Conservation (phyloP, 2,329 filamentous ascomycete genomes). For the Sporothrix dimorphospora region DNA sequence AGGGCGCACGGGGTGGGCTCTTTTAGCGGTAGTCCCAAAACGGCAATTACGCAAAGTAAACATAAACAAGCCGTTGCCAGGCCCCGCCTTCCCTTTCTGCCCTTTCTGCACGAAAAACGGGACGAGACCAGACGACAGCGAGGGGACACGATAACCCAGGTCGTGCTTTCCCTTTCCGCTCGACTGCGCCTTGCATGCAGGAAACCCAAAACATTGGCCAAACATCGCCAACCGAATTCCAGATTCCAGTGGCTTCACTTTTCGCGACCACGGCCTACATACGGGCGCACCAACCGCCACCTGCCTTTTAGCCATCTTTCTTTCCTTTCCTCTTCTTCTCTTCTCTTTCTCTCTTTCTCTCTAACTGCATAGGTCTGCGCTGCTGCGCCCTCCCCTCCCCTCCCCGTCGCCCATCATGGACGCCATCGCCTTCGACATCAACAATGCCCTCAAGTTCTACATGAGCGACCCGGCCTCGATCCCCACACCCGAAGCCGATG, state of each 20-base stretch:
- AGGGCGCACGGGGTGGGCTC: not conserved
- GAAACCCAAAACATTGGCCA: slow-evolving; percentile 22
- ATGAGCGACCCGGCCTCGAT: slow-evolving; percentile 88
- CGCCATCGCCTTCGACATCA: slow-evolving; percentile 89
- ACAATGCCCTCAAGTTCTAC: slow-evolving; percentile 94
- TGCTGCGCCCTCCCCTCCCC: slow-evolving; percentile 26
- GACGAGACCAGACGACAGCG: not conserved
- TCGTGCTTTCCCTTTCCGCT: slow-evolving; percentile 10
- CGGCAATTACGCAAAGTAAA: slow-evolving; percentile 38
- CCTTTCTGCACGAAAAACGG: not conserved
- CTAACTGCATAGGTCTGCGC: slow-evolving; percentile 23
- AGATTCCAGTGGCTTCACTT: slow-evolving; percentile 23
- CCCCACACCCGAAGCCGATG: slow-evolving; percentile 81
- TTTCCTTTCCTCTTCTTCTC: slow-evolving; percentile 25
- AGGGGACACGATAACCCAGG: not conserved
- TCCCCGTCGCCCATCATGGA: slow-evolving; percentile 55
- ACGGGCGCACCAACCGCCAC: not conserved
- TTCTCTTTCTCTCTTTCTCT: not conserved
- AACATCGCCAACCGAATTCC: slow-evolving; percentile 18
- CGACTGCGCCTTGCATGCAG: not conserved
- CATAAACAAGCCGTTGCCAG: slow-evolving; percentile 43
- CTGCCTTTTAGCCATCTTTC: not conserved
- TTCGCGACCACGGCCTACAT: slow-evolving; percentile 5
- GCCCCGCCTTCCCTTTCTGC: slow-evolving; percentile 20
- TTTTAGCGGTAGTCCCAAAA: slow-evolving; percentile 28